These are phyloP conservation scores for Erysimum cheiranthoides DNA, from an alignment of 345 rosid species.

Conservation along the genomic window DNA sequence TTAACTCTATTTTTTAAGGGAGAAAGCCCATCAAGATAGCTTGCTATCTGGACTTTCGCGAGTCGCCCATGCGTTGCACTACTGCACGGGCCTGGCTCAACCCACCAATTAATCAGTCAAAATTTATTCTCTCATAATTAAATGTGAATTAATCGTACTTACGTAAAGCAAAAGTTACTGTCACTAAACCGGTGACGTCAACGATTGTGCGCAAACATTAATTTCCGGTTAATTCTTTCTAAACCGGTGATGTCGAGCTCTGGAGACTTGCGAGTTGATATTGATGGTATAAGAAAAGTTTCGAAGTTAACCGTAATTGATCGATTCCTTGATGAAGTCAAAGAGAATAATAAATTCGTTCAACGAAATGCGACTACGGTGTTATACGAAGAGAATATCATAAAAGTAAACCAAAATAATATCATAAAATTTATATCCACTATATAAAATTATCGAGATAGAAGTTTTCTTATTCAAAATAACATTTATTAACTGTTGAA, in stretches of 20 bases:
- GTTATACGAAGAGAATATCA: no score
- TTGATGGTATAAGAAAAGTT: not conserved
- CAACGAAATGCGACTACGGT: not conserved
- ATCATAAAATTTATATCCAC: not conserved
- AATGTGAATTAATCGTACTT: no score
- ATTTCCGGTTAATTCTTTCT: not conserved
- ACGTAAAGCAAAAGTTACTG: no score
- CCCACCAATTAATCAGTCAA: not conserved
- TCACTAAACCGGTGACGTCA: not conserved
- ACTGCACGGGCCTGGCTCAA: constrained; percentile 34
- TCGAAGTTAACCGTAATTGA: not conserved
- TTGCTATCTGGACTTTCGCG: constrained; percentile 30
- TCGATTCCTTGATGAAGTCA: not conserved
- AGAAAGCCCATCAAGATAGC: not conserved
- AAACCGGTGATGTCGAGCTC: not conserved
- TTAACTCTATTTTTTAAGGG: constrained; percentile 42
- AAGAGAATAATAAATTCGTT: not conserved
- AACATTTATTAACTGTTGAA: no score
- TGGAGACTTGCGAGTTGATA: not conserved
- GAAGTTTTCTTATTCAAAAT: not conserved
- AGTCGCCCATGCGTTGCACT: constrained; percentile 41
- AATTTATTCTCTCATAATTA: not conserved
- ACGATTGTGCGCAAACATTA: not conserved
- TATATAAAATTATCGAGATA: no score
- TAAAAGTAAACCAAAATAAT: not conserved